Evolutionary conservation across 2,329 filamentous ascomycete species (phyloP).

Genomic region (Microsporum ferrugineum): DNA sequence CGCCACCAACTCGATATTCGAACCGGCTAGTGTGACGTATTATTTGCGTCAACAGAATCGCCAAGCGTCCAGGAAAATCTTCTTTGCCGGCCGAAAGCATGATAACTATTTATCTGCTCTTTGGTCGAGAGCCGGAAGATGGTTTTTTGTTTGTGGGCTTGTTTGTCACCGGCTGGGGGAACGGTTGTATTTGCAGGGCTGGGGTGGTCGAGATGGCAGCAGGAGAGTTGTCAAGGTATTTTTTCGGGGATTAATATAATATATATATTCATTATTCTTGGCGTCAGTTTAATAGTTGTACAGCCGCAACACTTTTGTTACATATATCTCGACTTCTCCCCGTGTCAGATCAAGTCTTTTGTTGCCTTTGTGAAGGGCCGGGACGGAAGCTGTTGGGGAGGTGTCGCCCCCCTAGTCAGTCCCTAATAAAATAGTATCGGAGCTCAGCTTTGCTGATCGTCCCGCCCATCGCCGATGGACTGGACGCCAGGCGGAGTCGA

Average conservation of each 20-base stretch:
- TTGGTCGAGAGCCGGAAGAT: neutral
- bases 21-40: slow-evolving; percentile 3
- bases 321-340: neutral
- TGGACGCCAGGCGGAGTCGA: neutral
- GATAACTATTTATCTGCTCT: neutral
- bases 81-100: neutral
- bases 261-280: neutral
- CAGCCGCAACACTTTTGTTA: neutral
- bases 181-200: neutral
- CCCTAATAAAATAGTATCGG: neutral
- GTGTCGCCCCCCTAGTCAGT: neutral
- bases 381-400: neutral
- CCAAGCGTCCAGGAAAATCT: neutral
- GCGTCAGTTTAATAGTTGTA: neutral
- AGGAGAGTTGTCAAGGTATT: neutral
- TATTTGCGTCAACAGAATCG: neutral
- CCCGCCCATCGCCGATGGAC: neutral
- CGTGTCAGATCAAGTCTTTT: neutral
- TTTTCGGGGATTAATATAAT: neutral
- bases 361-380: neutral
- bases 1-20: neutral
- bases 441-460: neutral
- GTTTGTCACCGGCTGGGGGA: neutral
- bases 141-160: neutral
- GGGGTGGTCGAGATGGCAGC: neutral